These are phyloP conservation scores for Aspergillus ellipticus DNA, from an alignment of 495 filamentous ascomycete species.

Conservation along the genomic window DNA sequence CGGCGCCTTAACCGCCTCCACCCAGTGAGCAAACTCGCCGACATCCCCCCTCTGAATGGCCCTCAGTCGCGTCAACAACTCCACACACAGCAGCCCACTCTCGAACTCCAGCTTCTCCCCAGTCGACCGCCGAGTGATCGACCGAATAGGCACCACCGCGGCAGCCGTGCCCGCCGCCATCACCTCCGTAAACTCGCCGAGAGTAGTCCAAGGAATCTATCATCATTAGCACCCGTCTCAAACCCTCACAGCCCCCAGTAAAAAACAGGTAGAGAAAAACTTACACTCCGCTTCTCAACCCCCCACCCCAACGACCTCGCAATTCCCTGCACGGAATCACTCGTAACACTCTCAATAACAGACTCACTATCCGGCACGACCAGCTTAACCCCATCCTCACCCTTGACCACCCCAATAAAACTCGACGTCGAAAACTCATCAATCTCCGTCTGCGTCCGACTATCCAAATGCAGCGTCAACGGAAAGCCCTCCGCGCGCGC, in stretches of 20 bases:
- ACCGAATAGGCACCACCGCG: constrained; percentile 74
- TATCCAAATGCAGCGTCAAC: constrained; percentile 49
- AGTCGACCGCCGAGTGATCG: constrained; percentile 49
- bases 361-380: constrained; percentile 63
- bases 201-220: constrained; percentile 66
- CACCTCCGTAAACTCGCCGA: constrained; percentile 67
- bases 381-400: constrained; percentile 24
- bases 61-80: neutral
- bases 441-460: constrained; percentile 35
- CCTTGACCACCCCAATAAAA: constrained; percentile 40
- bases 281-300: constrained; percentile 47
- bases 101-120: neutral
- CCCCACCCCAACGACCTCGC: constrained; percentile 55
- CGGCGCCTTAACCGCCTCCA: neutral
- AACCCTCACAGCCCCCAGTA: neutral
- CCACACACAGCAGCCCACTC: neutral
- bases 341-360: constrained; percentile 68
- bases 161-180: constrained; percentile 82
- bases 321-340: constrained; percentile 54
- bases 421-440: constrained; percentile 46
- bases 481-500: constrained; percentile 39
- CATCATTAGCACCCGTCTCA: too few relatives aligned
- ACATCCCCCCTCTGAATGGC: neutral
- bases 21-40: neutral
- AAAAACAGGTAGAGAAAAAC: constrained; percentile 2